These are phyloP conservation scores for Entomortierella lignicola DNA, from an alignment of 192 early-diverging fungal species.

Conservation along the genomic window DNA sequence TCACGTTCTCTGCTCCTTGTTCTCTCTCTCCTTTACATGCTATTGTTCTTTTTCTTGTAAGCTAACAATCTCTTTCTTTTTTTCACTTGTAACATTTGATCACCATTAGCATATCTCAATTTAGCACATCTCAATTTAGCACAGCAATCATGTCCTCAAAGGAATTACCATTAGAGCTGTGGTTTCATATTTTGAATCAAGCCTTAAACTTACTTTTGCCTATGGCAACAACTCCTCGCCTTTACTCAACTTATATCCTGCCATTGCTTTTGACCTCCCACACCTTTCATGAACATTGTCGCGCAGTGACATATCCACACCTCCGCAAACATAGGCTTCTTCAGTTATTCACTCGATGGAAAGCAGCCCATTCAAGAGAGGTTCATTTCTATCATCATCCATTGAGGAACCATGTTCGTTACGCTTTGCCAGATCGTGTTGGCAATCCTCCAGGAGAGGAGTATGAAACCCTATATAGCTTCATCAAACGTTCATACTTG, in stretches of 20 bases:
- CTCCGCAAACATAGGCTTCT: constrained; percentile 42
- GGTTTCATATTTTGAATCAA: constrained; percentile 51
- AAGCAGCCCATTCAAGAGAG: constrained; percentile 49
- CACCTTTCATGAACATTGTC: constrained; percentile 46
- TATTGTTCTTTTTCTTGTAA: no score
- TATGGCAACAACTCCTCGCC: constrained; percentile 31
- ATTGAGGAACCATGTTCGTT: constrained; percentile 35
- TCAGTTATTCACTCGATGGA: constrained; percentile 47
- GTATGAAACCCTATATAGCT: constrained; percentile 49
- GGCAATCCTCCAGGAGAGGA: constrained; percentile 53
- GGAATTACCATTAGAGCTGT: constrained; percentile 38
- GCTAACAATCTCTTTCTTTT: background rate
- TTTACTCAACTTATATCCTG: constrained; percentile 39
- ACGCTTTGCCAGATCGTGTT: constrained; percentile 47
- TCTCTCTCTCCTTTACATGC: no score
- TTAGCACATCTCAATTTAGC: background rate
- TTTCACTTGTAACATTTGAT: background rate
- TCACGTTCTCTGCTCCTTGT: no score
- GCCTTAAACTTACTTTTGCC: constrained; percentile 38
- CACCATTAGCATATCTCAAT: background rate
- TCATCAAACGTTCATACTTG: constrained; percentile 48
- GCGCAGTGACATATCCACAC: constrained; percentile 40
- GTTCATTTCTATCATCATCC: constrained; percentile 54
- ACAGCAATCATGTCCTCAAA: constrained; percentile 12
- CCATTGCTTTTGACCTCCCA: constrained; percentile 43